Evolutionary conservation across 1,284 basidiomycete genomes (phyloP), one percentile per base, ranked within the genome.

Genomic region (Ceratorhiza oryzae-sativae): DNA sequence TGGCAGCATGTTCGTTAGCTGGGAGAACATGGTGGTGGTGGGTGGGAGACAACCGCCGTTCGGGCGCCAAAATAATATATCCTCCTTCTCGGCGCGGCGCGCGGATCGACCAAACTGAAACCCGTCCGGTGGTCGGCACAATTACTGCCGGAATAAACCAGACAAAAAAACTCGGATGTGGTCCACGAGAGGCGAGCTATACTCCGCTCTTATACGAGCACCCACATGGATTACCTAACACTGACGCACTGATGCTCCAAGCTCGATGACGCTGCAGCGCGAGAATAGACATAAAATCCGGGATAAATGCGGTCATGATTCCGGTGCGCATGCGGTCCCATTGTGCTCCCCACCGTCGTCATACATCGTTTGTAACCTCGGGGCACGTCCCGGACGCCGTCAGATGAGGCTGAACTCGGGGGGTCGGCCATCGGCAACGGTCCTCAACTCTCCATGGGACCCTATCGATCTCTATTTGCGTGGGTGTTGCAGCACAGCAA

Each of bases 1-100:
- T 6, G 63, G 63, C n/a, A 67, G 48, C 34, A 67, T 53, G 34
- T 67, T 67, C n/a, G 63, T 39, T n/a, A 67, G 36, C 10, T n/a
- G 20, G 15, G 63, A 67, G 63, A 67, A 67, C 63, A 67, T 67
- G 32, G 63, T 67, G 6, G 49, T 34, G 9, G 49, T 51, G 48
- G 48, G 48, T 49, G 48, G 15, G 48, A 49, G 15, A 15, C 4
- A 23, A 15, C 10, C 48, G 27, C 23, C 20, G 18, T 18, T 45
- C 20, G 10, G 20, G 48, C 48, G 48, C 25, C n/a, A n/a, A n/a
- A n/a, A n/a, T 23, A 27, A 25, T 27, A 49, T 49, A 49, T 25
- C n/a, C 48, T 2, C 3, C 20, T 49, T 27, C 48, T 49, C 42
- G 48, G 48, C 48, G 48, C 48, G 8, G 48, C 48, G 48, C 48